Evolutionary conservation across 495 filamentous ascomycete genomes (phyloP), one percentile per base, ranked within the genome.

Genomic region (Penicillium silybi): DNA sequence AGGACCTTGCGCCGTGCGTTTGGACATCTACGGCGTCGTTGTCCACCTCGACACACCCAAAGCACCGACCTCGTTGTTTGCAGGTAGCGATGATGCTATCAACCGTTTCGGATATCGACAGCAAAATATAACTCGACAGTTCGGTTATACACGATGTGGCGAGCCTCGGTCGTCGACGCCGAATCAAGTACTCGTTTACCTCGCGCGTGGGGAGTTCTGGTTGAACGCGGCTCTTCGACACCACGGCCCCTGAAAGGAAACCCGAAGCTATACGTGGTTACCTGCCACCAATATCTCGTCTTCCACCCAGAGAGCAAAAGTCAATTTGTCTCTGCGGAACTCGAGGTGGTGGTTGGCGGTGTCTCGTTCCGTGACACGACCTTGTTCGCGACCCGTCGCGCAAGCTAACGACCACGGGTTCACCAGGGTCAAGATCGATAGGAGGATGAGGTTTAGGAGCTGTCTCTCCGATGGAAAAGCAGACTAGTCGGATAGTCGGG

Each of bases 1-100:
- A 58, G 64, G 65, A 53, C 69, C 66, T 58, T 68, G 53, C 23
- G 67, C 67, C 17, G 39, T 39, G 51, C 71, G 66, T 67, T 74
- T 74, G 45, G 66, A 70, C 71, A 74, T 74, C 65, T 56, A 50
- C 18, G 40, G 44, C 22, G 23, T 25, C n/a, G 27, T 49, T 17
- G 26, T 52, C 18, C n/a, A 23, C 26, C 43, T 20, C 17, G 17
- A 37, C 20, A 19, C 37, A 39, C 46, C 16, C 17, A 38, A 16
- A 17, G 34, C 37, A 52, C 20, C 37, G 47, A 25, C 48, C 11
- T 52, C 46, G 32, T 44, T 16, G 25, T 40, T 39, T 22, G 34
- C 20, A 20, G 26, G 50, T 25, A 40, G 25, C 42, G 18, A 48
- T 20, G 25, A 41, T 25, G 38, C 37, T 32, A 43, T 18, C 51